These are phyloP conservation scores for Chytriomyces sp. DNA, from an alignment of 192 early-diverging fungal species.

Conservation along the genomic window DNA sequence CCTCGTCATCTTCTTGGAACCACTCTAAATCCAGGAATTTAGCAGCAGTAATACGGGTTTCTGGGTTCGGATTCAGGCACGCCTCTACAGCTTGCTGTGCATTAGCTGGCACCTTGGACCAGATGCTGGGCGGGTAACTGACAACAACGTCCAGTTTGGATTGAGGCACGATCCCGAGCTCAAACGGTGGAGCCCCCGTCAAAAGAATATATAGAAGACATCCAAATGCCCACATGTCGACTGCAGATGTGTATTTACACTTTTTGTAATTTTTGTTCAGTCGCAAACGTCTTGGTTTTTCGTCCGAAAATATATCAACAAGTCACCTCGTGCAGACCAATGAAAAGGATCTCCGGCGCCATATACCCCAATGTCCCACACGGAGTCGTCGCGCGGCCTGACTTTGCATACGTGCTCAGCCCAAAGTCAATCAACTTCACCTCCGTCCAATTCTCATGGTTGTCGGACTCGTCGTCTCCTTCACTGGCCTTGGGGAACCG, in stretches of 20 bases:
- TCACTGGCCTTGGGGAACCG: conserved; percentile 61
- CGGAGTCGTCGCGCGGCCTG: conserved; percentile 73
- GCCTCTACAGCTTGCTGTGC: conserved; percentile 55
- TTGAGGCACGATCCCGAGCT: conserved; percentile 40
- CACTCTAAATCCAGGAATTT: conserved; percentile 45
- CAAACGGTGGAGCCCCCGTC: conserved; percentile 59
- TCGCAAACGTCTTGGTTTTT: too few species aligned
- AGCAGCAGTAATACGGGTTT: conserved; percentile 38
- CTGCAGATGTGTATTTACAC: conserved; percentile 23
- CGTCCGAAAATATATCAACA: too few species aligned
- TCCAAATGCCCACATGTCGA: conserved; percentile 67
- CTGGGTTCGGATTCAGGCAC: conserved; percentile 54
- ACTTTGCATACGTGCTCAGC: conserved; percentile 8
- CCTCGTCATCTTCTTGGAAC: conserved; percentile 21
- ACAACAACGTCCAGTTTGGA: conserved; percentile 84
- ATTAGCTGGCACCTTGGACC: conserved; percentile 79
- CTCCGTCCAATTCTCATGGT: not conserved
- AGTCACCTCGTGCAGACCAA: conserved; percentile 40
- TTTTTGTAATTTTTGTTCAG: too few species aligned
- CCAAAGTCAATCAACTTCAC: conserved; percentile 29
- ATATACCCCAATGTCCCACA: conserved; percentile 91
- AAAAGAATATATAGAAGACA: conserved; percentile 60
- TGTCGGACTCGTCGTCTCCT: not conserved
- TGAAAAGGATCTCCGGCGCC: conserved; percentile 83
- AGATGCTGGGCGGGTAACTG: conserved; percentile 87